Conservation (phyloP, 345 rosid genomes). For the Isatis tinctoria region DNA sequence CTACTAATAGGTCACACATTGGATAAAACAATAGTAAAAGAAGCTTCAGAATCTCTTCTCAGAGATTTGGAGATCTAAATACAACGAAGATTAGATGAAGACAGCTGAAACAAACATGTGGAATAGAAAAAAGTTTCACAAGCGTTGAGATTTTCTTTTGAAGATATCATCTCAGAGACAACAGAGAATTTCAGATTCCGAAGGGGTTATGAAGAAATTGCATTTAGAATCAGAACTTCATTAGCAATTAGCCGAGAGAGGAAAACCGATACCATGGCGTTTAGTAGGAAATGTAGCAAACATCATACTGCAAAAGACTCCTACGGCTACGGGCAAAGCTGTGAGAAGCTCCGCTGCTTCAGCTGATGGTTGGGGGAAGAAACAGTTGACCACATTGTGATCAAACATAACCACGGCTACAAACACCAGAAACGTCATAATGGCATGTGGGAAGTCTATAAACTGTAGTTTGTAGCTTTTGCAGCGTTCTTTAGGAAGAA, state of each 20-base stretch:
- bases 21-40: conserved; percentile 31
- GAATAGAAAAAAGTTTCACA: background rate
- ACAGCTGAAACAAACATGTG: background rate
- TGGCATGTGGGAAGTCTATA: conserved; percentile 69
- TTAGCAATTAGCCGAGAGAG: conserved; percentile 21
- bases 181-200: background rate
- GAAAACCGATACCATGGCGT: conserved; percentile 90
- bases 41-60: conserved; percentile 35
- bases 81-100: conserved; percentile 15
- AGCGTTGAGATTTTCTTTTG: background rate
- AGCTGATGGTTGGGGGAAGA: conserved; percentile 62
- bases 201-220: background rate
- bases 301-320: conserved; percentile 68
- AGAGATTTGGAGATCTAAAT: conserved; percentile 23
- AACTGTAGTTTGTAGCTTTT: conserved; percentile 44
- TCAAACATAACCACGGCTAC: conserved; percentile 68
- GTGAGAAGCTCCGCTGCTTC: conserved; percentile 59
- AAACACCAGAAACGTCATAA: conserved; percentile 74
- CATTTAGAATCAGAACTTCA: background rate
- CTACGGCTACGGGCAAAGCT: conserved; percentile 67
- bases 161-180: conserved; percentile 7
- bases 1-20: conserved; percentile 41
- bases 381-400: conserved; percentile 62
- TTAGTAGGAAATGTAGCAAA: conserved; percentile 72
- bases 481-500: conserved; percentile 48